Conservation (phyloP, 2,329 filamentous ascomycete genomes). For the Cercospora beticola region DNA sequence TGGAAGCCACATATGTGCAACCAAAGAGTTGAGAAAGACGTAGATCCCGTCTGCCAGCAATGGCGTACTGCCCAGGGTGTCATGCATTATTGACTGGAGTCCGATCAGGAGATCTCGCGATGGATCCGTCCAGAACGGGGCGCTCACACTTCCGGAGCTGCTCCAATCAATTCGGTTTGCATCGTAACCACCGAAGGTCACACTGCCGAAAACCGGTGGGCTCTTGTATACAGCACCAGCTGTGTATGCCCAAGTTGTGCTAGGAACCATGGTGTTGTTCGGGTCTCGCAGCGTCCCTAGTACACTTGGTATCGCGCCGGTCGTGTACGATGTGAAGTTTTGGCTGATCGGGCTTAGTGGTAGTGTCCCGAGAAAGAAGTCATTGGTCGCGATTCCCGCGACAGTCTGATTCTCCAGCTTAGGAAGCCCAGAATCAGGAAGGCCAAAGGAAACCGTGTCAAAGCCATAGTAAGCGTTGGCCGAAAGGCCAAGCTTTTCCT, state of each 20-base stretch:
- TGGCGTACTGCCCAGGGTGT: conserved; percentile 29
- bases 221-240: conserved; percentile 34
- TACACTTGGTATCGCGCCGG: conserved; percentile 24
- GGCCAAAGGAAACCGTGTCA: conserved; percentile 35
- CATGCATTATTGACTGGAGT: conserved; percentile 28
- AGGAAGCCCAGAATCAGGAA: conserved; percentile 27
- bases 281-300: conserved; percentile 18
- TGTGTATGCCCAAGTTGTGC: conserved; percentile 31
- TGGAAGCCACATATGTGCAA: conserved; percentile 45
- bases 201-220: conserved; percentile 31
- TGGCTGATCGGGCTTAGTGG: conserved; percentile 29
- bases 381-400: conserved; percentile 19
- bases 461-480: conserved; percentile 40
- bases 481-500: conserved; percentile 24
- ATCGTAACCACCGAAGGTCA: conserved; percentile 46
- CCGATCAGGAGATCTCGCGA: conserved; percentile 31
- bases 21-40: conserved; percentile 43
- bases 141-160: conserved; percentile 28
- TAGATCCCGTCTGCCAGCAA: conserved; percentile 23
- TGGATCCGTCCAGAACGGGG: conserved; percentile 30
- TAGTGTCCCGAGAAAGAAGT: conserved; percentile 40
- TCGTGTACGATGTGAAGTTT: conserved; percentile 25
- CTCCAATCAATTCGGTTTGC: conserved; percentile 39
- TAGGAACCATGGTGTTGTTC: conserved; percentile 12
- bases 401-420: conserved; percentile 36